Percentiles rank a stretch among this genome's conserved stretches.
Conservation (phyloP, 2,329 filamentous ascomycete species). For the Neophaeococcomyces aloes region DNA sequence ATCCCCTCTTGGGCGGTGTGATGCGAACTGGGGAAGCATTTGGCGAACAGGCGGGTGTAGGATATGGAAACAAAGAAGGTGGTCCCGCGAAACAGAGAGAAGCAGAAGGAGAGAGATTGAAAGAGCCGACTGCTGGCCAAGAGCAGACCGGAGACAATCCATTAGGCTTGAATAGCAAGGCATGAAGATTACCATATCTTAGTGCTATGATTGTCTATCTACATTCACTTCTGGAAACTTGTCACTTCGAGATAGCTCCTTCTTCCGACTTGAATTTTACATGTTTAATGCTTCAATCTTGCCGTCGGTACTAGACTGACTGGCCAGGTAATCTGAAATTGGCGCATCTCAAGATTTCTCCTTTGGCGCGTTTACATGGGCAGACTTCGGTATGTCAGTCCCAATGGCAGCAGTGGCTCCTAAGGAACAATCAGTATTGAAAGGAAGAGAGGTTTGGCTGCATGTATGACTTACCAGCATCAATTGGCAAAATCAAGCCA, state of each 20-base stretch:
- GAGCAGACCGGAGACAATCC: constrained; percentile 23
- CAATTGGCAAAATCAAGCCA: constrained; percentile 38
- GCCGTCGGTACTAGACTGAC: too few species aligned
- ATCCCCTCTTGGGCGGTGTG: constrained; percentile 21
- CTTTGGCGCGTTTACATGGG: constrained; percentile 26
- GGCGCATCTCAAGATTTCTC: background rate
- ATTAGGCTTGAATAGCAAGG: constrained; percentile 17
- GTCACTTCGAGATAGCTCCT: too few species aligned
- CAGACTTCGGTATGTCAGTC: constrained; percentile 31
- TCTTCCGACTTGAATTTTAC: too few species aligned
- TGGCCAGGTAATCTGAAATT: background rate
- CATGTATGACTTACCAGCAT: constrained; percentile 28
- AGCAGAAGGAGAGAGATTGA: constrained; percentile 17
- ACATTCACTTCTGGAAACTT: too few species aligned
- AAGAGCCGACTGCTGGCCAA: constrained; percentile 20
- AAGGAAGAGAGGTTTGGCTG: too few species aligned
- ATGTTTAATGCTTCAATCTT: too few species aligned
- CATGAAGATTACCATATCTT: too few species aligned
- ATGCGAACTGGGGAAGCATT: constrained; percentile 20
- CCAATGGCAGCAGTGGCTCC: constrained; percentile 33
- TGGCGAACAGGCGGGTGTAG: constrained; percentile 18
- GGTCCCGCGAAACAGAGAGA: constrained; percentile 19
- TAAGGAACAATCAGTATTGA: too few species aligned
- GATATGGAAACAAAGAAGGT: constrained; percentile 21
- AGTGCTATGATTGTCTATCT: too few species aligned